A percentile compares a stretch with the other conserved stretches of the same genome.
Conservation (phyloP, 208 protist species). For the Phytomonas sp. region DNA sequence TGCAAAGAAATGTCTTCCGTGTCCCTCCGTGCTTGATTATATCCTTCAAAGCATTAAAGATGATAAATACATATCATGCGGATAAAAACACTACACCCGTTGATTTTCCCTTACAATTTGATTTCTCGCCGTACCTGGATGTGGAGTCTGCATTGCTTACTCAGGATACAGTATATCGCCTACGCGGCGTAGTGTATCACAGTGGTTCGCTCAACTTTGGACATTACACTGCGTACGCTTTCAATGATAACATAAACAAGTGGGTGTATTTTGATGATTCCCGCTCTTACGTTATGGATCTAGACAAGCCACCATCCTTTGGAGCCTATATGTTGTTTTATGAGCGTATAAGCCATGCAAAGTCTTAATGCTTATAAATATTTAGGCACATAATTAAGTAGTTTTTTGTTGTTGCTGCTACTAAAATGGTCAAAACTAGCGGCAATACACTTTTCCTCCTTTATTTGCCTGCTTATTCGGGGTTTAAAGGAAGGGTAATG, state of each 20-base stretch:
- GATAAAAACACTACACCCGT: conserved; percentile 70
- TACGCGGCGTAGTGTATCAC: conserved; percentile 74
- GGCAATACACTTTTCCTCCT: conserved; percentile 2
- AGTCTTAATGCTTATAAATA: background rate
- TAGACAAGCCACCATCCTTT: conserved; percentile 15
- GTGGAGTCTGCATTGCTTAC: conserved; percentile 19
- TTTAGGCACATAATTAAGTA: background rate
- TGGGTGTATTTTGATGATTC: conserved; percentile 82
- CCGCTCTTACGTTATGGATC: conserved; percentile 17
- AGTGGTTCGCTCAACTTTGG: conserved; percentile 64
- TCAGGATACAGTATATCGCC: conserved; percentile 36
- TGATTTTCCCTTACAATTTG: conserved; percentile 37
- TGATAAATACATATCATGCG: conserved; percentile 30
- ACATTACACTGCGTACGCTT: conserved; percentile 71
- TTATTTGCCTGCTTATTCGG: background rate
- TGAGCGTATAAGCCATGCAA: conserved; percentile 21
- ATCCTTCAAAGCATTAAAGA: conserved; percentile 73
- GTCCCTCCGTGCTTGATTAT: conserved; percentile 70
- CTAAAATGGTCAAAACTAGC: conserved; percentile 10
- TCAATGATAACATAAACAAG: conserved; percentile 32
- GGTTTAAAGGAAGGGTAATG: background rate
- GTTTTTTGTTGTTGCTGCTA: conserved; percentile 7
- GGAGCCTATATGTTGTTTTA: conserved; percentile 78
- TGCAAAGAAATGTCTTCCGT: conserved; percentile 54
- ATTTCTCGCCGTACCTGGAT: conserved; percentile 59